A percentile compares a stretch with the other conserved stretches of the same genome.
phyloP scores from a whole-genome alignment of 192 early-diverging fungal species.

The Jimgerdemannia flammicorona region DNA sequence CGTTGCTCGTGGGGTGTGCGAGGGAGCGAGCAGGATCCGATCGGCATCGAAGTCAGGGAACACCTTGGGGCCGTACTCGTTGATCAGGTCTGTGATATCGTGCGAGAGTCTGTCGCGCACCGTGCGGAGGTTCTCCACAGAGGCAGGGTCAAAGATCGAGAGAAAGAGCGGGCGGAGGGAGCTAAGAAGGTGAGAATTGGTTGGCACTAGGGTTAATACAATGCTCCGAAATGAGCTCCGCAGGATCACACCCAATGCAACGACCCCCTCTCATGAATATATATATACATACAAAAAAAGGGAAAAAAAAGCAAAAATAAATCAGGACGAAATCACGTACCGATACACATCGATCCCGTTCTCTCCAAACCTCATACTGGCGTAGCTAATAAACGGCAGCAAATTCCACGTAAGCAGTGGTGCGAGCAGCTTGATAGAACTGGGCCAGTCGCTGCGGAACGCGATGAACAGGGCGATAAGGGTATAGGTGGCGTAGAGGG shows the following conservation, averaged over 20 bases:
- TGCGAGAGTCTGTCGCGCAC: conserved; percentile 70
- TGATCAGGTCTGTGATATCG: conserved; percentile 76
- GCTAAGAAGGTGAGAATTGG: conserved; percentile 14
- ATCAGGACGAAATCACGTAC: conserved; percentile 17
- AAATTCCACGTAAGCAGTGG: conserved; percentile 33
- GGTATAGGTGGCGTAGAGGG: conserved; percentile 69
- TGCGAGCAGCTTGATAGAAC: conserved; percentile 31
- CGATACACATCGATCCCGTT: conserved; percentile 71
- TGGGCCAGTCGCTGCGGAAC: conserved; percentile 23
- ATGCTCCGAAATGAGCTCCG: conserved; percentile 3
- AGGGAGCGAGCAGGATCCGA: background rate
- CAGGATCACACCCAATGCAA: background rate
- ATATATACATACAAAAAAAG: background rate
- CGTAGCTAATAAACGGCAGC: conserved; percentile 68
- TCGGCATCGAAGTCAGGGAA: conserved; percentile 68
- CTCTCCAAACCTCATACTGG: conserved; percentile 72
- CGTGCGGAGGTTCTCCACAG: conserved; percentile 61
- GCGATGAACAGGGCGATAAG: conserved; percentile 51
- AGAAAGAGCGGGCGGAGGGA: conserved; percentile 86
- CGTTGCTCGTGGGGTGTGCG: conserved; percentile 12
- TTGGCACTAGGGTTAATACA: conserved; percentile 31
- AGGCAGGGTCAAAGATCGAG: conserved; percentile 51
- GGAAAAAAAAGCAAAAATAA: too few species aligned
- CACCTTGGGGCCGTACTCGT: conserved; percentile 79
- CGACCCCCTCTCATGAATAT: background rate